Conservation (phyloP, 352 stramenopile species). For the Pythium myriotylum region DNA sequence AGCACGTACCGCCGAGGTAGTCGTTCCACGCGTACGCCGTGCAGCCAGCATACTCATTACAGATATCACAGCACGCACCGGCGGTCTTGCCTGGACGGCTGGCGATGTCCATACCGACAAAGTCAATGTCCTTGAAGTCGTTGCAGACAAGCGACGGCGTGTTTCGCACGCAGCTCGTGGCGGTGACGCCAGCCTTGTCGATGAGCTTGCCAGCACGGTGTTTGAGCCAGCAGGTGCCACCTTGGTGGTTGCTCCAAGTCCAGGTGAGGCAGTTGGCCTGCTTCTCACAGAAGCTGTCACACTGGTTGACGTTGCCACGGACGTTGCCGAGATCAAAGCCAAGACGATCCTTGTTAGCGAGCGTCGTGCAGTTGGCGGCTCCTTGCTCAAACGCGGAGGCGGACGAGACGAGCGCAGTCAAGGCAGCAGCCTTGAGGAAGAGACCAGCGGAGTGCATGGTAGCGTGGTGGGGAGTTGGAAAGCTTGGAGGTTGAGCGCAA, state of each 20-base stretch:
- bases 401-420: not conserved
- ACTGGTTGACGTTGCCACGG: conserved; percentile 8
- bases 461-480: not conserved
- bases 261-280: conserved; percentile 18
- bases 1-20: conserved; percentile 53
- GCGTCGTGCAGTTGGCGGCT: conserved; percentile 1
- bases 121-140: conserved; percentile 19
- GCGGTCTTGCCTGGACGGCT: conserved; percentile 7
- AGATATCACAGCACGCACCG: conserved; percentile 36
- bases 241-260: conserved; percentile 22
- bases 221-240: conserved; percentile 33
- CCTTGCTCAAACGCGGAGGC: not conserved
- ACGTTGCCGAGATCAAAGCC: conserved; percentile 22
- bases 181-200: not conserved
- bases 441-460: conserved; percentile 24
- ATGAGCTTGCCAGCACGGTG: conserved; percentile 3
- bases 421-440: conserved; percentile 2
- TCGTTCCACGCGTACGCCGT: conserved; percentile 55
- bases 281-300: conserved; percentile 10
- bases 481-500: conserved; percentile 11
- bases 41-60: conserved; percentile 47
- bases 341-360: conserved; percentile 9
- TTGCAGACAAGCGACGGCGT: conserved; percentile 1
- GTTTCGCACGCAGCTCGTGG: conserved; percentile 2
- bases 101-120: conserved; percentile 25